phyloP scores from a whole-genome alignment of 805 yeast species.

The Metschnikowia cerradonensis region DNA sequence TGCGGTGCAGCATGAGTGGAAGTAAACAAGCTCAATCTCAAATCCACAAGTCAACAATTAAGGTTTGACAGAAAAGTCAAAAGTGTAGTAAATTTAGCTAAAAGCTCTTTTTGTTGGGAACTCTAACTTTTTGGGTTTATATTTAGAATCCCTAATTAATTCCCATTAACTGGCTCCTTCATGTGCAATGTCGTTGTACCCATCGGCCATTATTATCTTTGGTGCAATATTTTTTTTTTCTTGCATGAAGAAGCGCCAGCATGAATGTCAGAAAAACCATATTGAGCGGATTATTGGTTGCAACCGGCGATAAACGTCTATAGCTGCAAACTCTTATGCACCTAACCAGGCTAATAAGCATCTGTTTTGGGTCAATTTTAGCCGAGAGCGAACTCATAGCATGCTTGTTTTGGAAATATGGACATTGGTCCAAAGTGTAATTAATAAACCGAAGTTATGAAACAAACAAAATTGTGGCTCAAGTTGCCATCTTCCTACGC shows the following conservation, averaged over 20 bases:
- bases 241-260: background rate
- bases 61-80: too few relatives aligned
- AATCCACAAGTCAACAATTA: background rate
- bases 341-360: background rate
- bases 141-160: background rate
- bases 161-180: background rate
- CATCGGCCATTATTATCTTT: background rate
- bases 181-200: background rate
- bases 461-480: background rate
- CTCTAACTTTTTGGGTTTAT: background rate
- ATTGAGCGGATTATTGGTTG: background rate
- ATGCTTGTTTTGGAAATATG: too few relatives aligned
- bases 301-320: background rate
- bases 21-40: background rate
- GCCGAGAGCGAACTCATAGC: background rate
- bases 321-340: background rate
- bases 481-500: background rate
- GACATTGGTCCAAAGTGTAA: background rate
- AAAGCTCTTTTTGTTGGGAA: background rate
- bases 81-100: background rate
- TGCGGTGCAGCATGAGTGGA: background rate
- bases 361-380: background rate
- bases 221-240: background rate
- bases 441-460: background rate
- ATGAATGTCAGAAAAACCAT: background rate